These are phyloP conservation scores for Lupinus albus DNA, from an alignment of 306 rosid species.

Conservation along the genomic window DNA sequence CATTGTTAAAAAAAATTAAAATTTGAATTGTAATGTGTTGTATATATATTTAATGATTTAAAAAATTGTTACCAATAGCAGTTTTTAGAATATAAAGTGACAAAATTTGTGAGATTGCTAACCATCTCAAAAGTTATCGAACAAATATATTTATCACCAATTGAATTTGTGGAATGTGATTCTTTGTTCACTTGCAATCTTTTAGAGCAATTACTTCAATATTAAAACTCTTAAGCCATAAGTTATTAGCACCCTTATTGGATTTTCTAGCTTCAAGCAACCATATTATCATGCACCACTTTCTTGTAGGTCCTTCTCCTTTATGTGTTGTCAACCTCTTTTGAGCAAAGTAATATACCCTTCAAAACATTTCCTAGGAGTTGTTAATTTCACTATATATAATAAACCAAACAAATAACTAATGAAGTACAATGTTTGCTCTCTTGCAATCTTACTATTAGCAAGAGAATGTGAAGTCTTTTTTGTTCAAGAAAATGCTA, in stretches of 20 bases:
- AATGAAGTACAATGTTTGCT: background rate
- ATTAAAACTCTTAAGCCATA: background rate
- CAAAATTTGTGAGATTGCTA: too few relatives aligned
- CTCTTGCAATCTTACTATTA: constrained; percentile 1
- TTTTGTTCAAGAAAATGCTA: constrained; percentile 27
- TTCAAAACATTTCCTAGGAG: constrained; percentile 26
- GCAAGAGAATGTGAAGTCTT: constrained; percentile 37
- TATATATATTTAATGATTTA: too few relatives aligned
- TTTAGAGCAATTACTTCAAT: background rate
- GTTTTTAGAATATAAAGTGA: too few relatives aligned
- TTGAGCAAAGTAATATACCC: constrained; percentile 37
- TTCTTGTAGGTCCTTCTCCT: constrained; percentile 42
- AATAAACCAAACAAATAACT: constrained; percentile 34
- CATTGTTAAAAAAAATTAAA: too few relatives aligned
- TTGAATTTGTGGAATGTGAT: background rate
- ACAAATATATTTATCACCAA: too few relatives aligned
- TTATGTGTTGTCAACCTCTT: constrained; percentile 28
- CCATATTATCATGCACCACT: constrained; percentile 35
- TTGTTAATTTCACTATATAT: constrained; percentile 15
- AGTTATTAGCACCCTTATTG: background rate
- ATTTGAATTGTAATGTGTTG: too few relatives aligned
- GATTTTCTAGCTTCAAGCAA: constrained; percentile 2
- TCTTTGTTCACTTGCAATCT: constrained; percentile 21
- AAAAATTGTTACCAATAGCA: too few relatives aligned
- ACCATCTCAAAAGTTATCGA: too few relatives aligned